Evolutionary conservation across 169 alveolate genomes (phyloP).

Genomic region (Eimeria praecox): DNA sequence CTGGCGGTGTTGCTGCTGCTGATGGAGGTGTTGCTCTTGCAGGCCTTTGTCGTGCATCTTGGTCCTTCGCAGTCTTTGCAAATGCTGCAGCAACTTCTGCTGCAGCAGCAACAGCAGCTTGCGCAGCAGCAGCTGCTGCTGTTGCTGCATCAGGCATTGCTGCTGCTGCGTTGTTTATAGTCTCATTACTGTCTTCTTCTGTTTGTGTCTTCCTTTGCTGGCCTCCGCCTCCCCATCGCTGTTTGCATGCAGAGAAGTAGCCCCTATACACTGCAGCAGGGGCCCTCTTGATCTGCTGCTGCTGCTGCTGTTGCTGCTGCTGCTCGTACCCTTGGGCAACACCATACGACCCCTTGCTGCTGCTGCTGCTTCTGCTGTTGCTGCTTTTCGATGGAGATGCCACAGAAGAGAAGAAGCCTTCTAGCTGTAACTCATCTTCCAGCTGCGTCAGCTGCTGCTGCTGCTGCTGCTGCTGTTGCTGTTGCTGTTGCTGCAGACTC

Average conservation of each 20-base stretch:
- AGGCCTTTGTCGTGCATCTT: not conserved
- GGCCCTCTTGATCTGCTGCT: not conserved
- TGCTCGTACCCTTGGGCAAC: not conserved
- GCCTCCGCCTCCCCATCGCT: not conserved
- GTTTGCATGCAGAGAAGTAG: not conserved
- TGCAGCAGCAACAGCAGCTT: not conserved
- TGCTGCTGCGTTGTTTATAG: not conserved
- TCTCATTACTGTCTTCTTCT: not conserved
- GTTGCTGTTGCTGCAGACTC: conserved; percentile 35
- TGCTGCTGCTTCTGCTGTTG: conserved; percentile 5
- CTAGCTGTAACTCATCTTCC: not conserved
- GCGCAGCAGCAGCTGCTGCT: not conserved
- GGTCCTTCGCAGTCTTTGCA: not conserved
- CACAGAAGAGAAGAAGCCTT: not conserved
- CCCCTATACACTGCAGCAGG: conserved; percentile 11
- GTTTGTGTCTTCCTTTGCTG: not conserved
- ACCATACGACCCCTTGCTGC: not conserved
- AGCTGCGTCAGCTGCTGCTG: not conserved
- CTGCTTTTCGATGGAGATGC: not conserved
- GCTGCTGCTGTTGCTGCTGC: conserved; percentile 28
- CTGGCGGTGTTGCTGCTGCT: not conserved
- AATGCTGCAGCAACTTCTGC: not conserved
- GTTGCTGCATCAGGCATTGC: not conserved
- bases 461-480: conserved; percentile 2
- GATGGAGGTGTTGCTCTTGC: not conserved